Evolutionary conservation across 495 filamentous ascomycete genomes (phyloP), one percentile per base, ranked within the genome.

Genomic region (Aspergillus funiculosus): DNA sequence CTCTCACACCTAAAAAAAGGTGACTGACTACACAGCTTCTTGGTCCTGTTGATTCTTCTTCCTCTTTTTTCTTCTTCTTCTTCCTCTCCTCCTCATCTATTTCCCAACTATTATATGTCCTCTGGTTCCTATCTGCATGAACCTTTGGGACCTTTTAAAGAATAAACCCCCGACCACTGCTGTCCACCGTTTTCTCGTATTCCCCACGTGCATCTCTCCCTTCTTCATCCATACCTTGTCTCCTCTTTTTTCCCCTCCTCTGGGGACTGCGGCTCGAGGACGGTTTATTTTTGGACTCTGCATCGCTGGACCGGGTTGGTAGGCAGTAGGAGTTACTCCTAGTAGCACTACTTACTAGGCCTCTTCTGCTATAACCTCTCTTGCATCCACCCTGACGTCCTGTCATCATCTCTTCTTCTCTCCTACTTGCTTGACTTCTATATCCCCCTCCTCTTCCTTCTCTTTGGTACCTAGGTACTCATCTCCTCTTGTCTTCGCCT

Each of bases 241-340:
- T 25, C 22, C 28, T 39, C 24, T 24, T 42, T 36, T 35, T 28
- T 44, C 38, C 24, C 24, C 19, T 30, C 43, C 27, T 37, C 30
- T 22, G 30, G 43, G 47, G 35, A 25, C 51, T 58, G 55, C 51
- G 55, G 55, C 55, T 58, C 55, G 53, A 49, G 53, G 53, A n/a
- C n/a, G n/a, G n/a, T n/a, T 56, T 59, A 59, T 59, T 59, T 59
- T 59, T 59, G 57, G 57, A 56, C 19, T 35, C 53, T 53, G 46
- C 57, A 56, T 52, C 49, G n/a, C 19, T 11, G 21, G 21, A 15
- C 19, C 28, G 14, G 24, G 25, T 7, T 25, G 10, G 15, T 24
- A 15, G 11, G 8, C n/a, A n/a, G n/a, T n/a, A n/a, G n/a, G n/a
- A n/a, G n/a, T n/a, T n/a, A n/a, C n/a, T n/a, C n/a, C n/a, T n/a